A percentile compares a stretch with the other conserved stretches of the same genome.
Conservation (phyloP, 2,329 filamentous ascomycete species). For the Pseudocercospora crystallina region DNA sequence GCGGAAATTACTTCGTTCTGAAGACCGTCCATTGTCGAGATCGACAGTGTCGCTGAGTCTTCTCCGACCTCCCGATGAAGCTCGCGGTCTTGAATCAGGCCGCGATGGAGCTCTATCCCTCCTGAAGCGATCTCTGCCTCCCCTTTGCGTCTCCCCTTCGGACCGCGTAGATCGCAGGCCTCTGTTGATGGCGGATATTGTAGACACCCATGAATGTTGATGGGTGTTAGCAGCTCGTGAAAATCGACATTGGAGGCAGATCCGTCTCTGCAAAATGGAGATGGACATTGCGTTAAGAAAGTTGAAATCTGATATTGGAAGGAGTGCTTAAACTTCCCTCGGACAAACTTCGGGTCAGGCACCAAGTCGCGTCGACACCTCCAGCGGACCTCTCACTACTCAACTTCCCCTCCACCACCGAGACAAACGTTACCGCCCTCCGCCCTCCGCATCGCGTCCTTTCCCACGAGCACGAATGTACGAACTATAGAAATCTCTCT, state of each 20-base stretch:
- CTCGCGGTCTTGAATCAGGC: not conserved
- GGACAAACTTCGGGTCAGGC: slow-evolving; percentile 4
- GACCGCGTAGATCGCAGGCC: slow-evolving; percentile 54
- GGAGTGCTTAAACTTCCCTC: not conserved
- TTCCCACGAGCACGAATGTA: not conserved
- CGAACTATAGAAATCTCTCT: not conserved
- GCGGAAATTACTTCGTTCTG: not conserved
- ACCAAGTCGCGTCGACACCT: not conserved
- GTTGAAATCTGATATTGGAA: not conserved
- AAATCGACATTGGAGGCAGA: slow-evolving; percentile 15
- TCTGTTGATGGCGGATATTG: slow-evolving; percentile 67
- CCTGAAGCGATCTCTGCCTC: slow-evolving; percentile 16
- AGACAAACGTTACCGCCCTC: not conserved
- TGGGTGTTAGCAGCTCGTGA: not conserved
- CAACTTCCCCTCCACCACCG: not conserved
- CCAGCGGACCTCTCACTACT: not conserved
- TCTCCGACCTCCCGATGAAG: not conserved
- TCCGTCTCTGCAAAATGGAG: slow-evolving; percentile 9
- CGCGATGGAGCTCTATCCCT: slow-evolving; percentile 1
- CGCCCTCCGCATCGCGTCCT: not conserved
- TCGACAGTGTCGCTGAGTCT: not conserved
- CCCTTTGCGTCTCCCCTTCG: slow-evolving; percentile 13
- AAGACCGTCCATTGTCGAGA: not conserved
- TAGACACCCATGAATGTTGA: slow-evolving; percentile 46
- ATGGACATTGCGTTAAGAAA: slow-evolving; percentile 9